Conservation (phyloP, 345 rosid genomes). For the Aquilaria yunnanensis region DNA sequence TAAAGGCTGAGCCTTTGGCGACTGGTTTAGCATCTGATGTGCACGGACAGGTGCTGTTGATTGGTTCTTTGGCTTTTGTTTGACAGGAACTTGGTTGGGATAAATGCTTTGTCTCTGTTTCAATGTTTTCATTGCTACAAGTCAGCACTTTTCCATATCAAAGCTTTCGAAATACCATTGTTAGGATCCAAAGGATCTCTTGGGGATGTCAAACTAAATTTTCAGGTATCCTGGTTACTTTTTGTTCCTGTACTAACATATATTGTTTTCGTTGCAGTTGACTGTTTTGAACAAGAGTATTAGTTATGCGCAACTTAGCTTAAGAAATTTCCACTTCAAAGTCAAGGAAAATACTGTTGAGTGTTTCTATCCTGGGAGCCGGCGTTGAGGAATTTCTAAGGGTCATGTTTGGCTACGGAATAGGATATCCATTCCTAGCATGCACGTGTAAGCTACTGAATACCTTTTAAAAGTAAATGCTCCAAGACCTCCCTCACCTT, state of each 20-base stretch:
- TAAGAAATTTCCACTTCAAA: slow-evolving; percentile 68
- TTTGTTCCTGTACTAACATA: too few species aligned
- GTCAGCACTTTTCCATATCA: too few species aligned
- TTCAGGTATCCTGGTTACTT: too few species aligned
- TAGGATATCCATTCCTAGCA: too few species aligned
- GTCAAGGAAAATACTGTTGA: slow-evolving; percentile 69
- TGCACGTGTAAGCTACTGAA: too few species aligned
- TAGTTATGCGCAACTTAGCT: slow-evolving; percentile 19
- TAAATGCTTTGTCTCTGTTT: not conserved
- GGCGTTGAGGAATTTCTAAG: slow-evolving; percentile 17
- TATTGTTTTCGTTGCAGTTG: slow-evolving; percentile 38
- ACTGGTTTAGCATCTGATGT: slow-evolving; percentile 93
- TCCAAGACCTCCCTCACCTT: too few species aligned
- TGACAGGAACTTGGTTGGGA: not conserved
- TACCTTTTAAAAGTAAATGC: too few species aligned
- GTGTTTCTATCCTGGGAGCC: slow-evolving; percentile 72
- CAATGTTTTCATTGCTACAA: not conserved
- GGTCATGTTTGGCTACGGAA: not conserved
- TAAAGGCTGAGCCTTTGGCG: slow-evolving; percentile 78
- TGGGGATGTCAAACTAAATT: too few species aligned
- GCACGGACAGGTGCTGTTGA: slow-evolving; percentile 70
- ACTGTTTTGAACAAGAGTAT: slow-evolving; percentile 49
- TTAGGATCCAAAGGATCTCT: too few species aligned
- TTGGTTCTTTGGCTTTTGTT: not conserved
- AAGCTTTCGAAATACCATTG: too few species aligned